Conservation (phyloP, 176 grass and related monocot species). For the Carex littledalei region DNA sequence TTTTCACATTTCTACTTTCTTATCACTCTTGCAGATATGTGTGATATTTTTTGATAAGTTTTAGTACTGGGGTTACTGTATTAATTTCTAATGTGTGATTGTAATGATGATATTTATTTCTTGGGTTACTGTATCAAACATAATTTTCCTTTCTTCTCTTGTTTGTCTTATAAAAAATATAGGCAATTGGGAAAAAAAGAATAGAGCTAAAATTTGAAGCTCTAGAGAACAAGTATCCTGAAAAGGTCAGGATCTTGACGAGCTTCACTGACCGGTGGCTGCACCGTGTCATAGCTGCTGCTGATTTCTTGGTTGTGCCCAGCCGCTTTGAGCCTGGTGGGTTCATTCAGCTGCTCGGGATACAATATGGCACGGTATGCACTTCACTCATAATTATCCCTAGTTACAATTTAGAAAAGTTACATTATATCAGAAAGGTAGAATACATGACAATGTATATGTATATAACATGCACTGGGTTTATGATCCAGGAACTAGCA, state of each 20-base stretch:
- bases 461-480: not conserved
- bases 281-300: slow-evolving; percentile 73
- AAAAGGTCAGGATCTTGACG: slow-evolving; percentile 48
- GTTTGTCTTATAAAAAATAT: not conserved
- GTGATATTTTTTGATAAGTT: not conserved
- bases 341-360: slow-evolving; percentile 79
- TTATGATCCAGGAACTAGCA: not conserved
- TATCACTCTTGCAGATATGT: not conserved
- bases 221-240: slow-evolving; percentile 43
- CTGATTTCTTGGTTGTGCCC: slow-evolving; percentile 57
- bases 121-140: not conserved
- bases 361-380: slow-evolving; percentile 68
- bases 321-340: slow-evolving; percentile 88
- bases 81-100: not conserved
- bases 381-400: not conserved
- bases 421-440: not conserved
- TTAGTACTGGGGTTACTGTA: not conserved
- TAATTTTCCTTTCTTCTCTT: not conserved
- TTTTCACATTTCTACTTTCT: not conserved
- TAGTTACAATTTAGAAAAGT: not conserved
- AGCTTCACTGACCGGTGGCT: slow-evolving; percentile 63
- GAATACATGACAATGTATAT: not conserved
- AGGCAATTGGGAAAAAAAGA: slow-evolving; percentile 84
- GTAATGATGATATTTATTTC: too few relatives aligned
- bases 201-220: slow-evolving; percentile 43